Evolutionary conservation across 2,329 filamentous ascomycete species (phyloP), one percentile per base, ranked within the genome.

Genomic region (Colletotrichum acutatum): DNA sequence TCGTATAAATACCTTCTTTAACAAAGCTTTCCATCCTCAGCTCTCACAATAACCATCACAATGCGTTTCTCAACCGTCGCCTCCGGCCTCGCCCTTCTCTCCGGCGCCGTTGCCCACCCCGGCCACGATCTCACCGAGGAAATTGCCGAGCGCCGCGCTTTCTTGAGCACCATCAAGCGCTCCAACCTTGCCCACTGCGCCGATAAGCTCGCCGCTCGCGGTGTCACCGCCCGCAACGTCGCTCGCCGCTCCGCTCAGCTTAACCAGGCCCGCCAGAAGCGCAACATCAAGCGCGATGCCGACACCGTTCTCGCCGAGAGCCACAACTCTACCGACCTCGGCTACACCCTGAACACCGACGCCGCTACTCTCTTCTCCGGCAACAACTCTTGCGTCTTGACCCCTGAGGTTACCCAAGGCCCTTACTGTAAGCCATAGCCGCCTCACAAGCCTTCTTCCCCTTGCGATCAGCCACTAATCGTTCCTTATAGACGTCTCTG

Each of bases 71-170:
- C 72, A 14, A 65, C 70, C 58, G 59, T 74, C 34, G 68, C 72
- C 49, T 66, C 72, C 32, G 63, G 68, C 72, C 16, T 74, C 2
- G 63, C 72, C 62, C 72, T 74, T n/a, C 68, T 74, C 26, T 74
- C 68, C 54, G 26, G 60, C 46, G 66, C 46, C 60, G 57, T 59
- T n/a, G 85, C 85, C 24, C 86, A 90, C 72, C 87, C 86, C 1
- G 87, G 87, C 72, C 86, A 88, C 73, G 83, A 88, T 64, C 73
- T 86, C 52, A 79, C 80, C 56, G 80, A 86, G 11, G 88, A 89
- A 78, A 83, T 86, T 37, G 82, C 82, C 12, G 85, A 88, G 79
- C 86, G 87, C 46, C 85, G 85, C 32, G 79, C 83, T 0, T 89
- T 86, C 75, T 78, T 87, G 65, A 78, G 78, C 72, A 80, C 79